Percentiles rank a stretch among this genome's conserved stretches.
phyloP scores from a whole-genome alignment of 306 rosid species.

The Corylus avellana region DNA sequence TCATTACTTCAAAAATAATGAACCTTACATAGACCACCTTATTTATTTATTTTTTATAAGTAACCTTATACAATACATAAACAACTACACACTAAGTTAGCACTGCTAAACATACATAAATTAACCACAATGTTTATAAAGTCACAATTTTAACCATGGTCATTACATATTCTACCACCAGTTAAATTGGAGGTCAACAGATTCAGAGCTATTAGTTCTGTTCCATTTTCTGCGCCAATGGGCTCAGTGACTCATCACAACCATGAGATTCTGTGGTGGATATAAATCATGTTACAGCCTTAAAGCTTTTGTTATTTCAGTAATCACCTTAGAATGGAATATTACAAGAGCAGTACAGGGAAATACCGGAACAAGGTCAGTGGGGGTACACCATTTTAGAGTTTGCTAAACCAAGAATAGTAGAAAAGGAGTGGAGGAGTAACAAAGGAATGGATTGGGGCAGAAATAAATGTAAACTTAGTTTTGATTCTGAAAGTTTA shows the following conservation, averaged over 20 bases:
- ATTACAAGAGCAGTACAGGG: background rate
- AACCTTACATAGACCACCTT: background rate
- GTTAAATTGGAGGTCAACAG: background rate
- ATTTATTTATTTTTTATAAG: background rate
- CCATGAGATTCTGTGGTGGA: background rate
- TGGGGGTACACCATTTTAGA: background rate
- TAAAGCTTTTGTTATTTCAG: background rate
- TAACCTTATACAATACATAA: background rate
- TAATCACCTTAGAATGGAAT: background rate
- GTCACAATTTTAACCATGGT: background rate
- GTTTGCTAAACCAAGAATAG: background rate
- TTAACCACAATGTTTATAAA: background rate
- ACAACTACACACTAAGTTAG: background rate
- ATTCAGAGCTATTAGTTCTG: background rate
- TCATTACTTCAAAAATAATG: background rate
- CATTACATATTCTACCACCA: background rate
- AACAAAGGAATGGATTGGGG: background rate
- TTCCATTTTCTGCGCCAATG: background rate
- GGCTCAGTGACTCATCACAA: slow-evolving; percentile 1
- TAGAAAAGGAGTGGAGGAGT: background rate
- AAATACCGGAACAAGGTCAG: background rate
- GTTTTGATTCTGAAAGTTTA: background rate
- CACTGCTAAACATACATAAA: background rate
- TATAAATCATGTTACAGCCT: background rate
- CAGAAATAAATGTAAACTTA: background rate